Base-by-base conservation (phyloP, 345 rosid genomes). In the Sisymbrium altissimum region DNA sequence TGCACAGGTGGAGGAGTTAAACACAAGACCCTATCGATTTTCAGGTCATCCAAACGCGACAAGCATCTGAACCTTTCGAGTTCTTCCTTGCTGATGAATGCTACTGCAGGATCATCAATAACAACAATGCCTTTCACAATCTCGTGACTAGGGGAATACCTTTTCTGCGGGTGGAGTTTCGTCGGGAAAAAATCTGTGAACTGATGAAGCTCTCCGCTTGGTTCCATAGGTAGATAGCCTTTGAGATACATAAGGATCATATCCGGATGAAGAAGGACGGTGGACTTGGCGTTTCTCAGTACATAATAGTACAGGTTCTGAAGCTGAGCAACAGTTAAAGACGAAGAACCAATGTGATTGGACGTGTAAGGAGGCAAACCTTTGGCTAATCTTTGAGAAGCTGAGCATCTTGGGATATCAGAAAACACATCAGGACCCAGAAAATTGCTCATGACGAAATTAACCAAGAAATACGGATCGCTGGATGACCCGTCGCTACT, bases 371-470 rank as follows among this genome's bases (percentile, higher is more conserved):
- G 93, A 3, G 85, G 84, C 53, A 77, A 72, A 50, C 58, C 62
- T 71, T 64, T 45, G 4, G 84, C 83, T 71, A 82, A 43, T 81
- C 93, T 80, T 43, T 82, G 83, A 70, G 79, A 78, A 3, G 83
- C 86, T 7, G 93, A 88, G 66, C 75, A 52, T 73, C 89, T 81
- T 73, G 89, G 89, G 60, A 78, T 80, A 80, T 86, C 93, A 60
- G 85, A 83, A 68, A 64, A 84, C 56, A 88, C 76, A 80, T 86
- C 93, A 61, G 93, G 93, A 70, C 91, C 91, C 72, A 88, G 63
- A 55, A 82, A 88, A 70, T 78, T 80, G 45, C 83, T 66, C 90
- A 86, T 83, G 41, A 85, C 71, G 76, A 88, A 86, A 64, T 80
- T 78, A 39, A 83, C 71, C 84, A 86, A 79, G 85, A 86, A 85